Percentiles rank a stretch among this genome's conserved stretches.
These are phyloP conservation scores for Ceriops decandra DNA, from an alignment of 345 rosid genomes.

Conservation along the genomic window DNA sequence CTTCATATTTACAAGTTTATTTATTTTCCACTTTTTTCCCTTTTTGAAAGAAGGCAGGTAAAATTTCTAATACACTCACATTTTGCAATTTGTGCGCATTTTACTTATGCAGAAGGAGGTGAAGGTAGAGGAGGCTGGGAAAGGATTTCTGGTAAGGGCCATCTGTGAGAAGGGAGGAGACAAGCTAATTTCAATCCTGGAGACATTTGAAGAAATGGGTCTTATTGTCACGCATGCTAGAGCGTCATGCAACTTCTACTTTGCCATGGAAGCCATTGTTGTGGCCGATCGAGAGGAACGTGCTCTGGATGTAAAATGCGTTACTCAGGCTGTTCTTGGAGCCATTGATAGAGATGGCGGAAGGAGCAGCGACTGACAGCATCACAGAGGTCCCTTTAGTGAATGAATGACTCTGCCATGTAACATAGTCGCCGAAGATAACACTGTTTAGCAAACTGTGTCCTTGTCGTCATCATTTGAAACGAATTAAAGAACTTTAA, in stretches of 20 bases:
- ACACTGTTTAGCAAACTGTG: background rate
- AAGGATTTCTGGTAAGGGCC: slow-evolving; percentile 43
- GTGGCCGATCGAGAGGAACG: slow-evolving; percentile 39
- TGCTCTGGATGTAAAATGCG: slow-evolving; percentile 29
- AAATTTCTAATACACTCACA: too few relatives aligned
- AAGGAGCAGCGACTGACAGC: background rate
- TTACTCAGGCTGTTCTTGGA: slow-evolving; percentile 40
- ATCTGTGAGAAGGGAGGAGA: slow-evolving; percentile 41
- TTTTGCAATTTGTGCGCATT: too few relatives aligned
- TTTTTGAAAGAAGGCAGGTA: too few relatives aligned
- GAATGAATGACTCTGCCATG: slow-evolving; percentile 1
- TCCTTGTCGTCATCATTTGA: background rate
- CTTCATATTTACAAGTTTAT: too few relatives aligned
- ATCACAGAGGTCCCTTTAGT: background rate
- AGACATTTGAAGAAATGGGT: slow-evolving; percentile 67
- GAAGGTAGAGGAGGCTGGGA: slow-evolving; percentile 57
- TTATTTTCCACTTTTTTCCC: too few relatives aligned
- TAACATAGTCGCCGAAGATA: background rate
- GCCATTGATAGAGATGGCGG: slow-evolving; percentile 39
- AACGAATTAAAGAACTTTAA: too few relatives aligned
- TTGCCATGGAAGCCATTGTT: slow-evolving; percentile 69
- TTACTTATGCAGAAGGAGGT: slow-evolving; percentile 37
- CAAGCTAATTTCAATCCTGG: slow-evolving; percentile 51
- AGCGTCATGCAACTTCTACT: slow-evolving; percentile 42
- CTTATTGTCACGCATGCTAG: slow-evolving; percentile 54